A percentile compares a stretch with the other conserved stretches of the same genome.
phyloP scores from a whole-genome alignment of 1,284 basidiomycete species.

The Taiwanofungus camphoratus region DNA sequence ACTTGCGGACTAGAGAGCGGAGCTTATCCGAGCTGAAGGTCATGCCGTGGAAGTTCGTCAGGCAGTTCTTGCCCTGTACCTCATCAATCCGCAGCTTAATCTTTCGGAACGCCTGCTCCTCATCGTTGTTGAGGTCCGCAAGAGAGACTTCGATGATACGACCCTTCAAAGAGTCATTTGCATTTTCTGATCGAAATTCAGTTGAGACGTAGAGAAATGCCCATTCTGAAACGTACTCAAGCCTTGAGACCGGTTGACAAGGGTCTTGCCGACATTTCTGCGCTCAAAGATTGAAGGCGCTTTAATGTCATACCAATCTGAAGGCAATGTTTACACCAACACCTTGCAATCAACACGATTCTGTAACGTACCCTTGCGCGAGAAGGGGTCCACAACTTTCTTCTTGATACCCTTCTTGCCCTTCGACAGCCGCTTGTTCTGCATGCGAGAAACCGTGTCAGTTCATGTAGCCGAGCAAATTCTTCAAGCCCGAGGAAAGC shows the following conservation, averaged over 20 bases:
- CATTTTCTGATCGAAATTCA: constrained; percentile 69
- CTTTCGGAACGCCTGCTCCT: constrained; percentile 99
- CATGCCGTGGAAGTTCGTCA: constrained; percentile 99
- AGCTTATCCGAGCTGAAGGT: constrained; percentile 99
- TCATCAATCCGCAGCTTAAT: constrained; percentile 98
- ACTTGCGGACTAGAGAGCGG: constrained; percentile 99
- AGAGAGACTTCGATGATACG: constrained; percentile 96
- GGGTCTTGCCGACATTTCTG: constrained; percentile 96
- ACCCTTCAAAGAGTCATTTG: constrained; percentile 97
- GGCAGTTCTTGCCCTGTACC: constrained; percentile 98
- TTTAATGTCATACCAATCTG: constrained; percentile 99
- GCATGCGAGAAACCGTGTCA: constrained; percentile 1
- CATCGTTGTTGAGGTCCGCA: constrained; percentile 98
- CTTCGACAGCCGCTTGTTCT: constrained; percentile 99
- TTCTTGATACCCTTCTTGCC: constrained; percentile 99
- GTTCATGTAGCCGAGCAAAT: too few species aligned
- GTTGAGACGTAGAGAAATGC: not conserved
- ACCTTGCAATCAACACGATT: not conserved
- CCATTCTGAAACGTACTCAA: constrained; percentile 81
- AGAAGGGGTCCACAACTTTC: constrained; percentile 99
- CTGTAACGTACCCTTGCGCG: constrained; percentile 79
- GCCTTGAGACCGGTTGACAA: constrained; percentile 97
- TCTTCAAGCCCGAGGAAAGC: too few species aligned
- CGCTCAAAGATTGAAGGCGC: constrained; percentile 98
- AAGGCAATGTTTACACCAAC: constrained; percentile 5